Evolutionary conservation across 1,284 basidiomycete species (phyloP).

Genomic region (Mixia osmundae): DNA sequence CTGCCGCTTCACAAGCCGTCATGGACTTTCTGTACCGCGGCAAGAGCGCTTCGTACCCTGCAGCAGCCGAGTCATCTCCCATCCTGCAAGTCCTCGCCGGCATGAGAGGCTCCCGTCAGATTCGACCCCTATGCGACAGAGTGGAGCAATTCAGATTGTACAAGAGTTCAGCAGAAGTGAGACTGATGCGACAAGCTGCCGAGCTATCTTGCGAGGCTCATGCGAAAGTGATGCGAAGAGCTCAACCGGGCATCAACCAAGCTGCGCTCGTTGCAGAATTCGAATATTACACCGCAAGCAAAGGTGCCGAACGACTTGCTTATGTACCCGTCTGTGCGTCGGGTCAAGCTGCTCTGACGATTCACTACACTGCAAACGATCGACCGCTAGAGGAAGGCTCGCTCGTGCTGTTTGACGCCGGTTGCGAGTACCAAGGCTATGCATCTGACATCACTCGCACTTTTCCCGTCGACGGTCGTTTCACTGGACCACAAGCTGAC

Average conservation of each 20-base stretch:
- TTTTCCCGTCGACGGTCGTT: conserved; percentile 59
- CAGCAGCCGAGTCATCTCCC: too few relatives aligned
- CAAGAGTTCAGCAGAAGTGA: conserved; percentile 45
- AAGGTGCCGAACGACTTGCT: conserved; percentile 56
- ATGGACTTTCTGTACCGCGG: conserved; percentile 20
- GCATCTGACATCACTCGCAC: conserved; percentile 92
- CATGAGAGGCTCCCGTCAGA: too few relatives aligned
- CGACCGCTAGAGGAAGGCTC: conserved; percentile 47
- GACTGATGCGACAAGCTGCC: conserved; percentile 45
- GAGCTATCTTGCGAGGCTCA: conserved; percentile 19
- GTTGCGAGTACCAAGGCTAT: conserved; percentile 42
- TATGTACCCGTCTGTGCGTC: conserved; percentile 90
- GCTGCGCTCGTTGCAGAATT: conserved; percentile 58
- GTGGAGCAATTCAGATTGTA: conserved; percentile 38
- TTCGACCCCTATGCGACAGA: conserved; percentile 25
- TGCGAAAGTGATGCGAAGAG: conserved; percentile 41
- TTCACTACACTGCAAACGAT: conserved; percentile 81
- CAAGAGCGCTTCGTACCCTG: conserved; percentile 2
- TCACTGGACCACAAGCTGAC: conserved; percentile 56
- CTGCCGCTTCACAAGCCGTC: conserved; percentile 17
- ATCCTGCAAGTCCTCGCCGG: too few relatives aligned
- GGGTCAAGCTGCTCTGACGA: conserved; percentile 45
- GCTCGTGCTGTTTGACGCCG: conserved; percentile 61
- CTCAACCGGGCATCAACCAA: conserved; percentile 45
- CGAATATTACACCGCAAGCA: conserved; percentile 53